Conservation (phyloP, 164 flowering plant genomes). For the Pachysandra terminalis region DNA sequence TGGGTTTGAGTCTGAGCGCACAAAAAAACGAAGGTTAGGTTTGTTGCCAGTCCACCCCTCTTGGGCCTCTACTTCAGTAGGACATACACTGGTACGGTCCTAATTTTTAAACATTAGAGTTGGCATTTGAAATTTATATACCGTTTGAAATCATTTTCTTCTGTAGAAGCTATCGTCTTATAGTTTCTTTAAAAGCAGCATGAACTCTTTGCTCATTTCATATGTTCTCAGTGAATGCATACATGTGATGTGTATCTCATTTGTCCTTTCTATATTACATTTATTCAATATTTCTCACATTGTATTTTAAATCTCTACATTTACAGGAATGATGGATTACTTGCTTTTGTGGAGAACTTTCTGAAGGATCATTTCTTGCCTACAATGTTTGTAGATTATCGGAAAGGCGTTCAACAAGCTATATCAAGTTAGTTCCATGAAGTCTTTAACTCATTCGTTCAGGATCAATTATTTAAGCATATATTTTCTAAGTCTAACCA, state of each 20-base stretch:
- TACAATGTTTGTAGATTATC: constrained; percentile 92
- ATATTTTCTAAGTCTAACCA: too few species aligned
- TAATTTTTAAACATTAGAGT: too few species aligned
- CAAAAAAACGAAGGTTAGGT: too few species aligned
- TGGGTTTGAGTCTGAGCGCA: too few species aligned
- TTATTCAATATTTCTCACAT: too few species aligned
- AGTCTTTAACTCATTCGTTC: neutral
- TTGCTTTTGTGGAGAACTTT: constrained; percentile 92
- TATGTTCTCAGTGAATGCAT: neutral
- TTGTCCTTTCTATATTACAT: neutral
- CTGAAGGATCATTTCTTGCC: constrained; percentile 96
- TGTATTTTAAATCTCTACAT: neutral
- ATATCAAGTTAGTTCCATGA: constrained; percentile 80
- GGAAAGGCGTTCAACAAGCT: constrained; percentile 97
- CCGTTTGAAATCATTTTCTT: neutral
- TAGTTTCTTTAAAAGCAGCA: neutral
- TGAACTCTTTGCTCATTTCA: neutral
- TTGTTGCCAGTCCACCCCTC: too few species aligned
- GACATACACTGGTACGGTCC: too few species aligned
- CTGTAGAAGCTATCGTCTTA: neutral
- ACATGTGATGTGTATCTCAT: neutral
- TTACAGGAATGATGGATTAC: constrained; percentile 94
- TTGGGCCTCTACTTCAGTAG: too few species aligned
- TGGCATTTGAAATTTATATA: too few species aligned
- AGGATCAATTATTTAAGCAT: neutral